A percentile compares a stretch with the other conserved stretches of the same genome.
These are phyloP conservation scores for Talaromyces adpressus DNA, from an alignment of 495 filamentous ascomycete species.

Conservation along the genomic window DNA sequence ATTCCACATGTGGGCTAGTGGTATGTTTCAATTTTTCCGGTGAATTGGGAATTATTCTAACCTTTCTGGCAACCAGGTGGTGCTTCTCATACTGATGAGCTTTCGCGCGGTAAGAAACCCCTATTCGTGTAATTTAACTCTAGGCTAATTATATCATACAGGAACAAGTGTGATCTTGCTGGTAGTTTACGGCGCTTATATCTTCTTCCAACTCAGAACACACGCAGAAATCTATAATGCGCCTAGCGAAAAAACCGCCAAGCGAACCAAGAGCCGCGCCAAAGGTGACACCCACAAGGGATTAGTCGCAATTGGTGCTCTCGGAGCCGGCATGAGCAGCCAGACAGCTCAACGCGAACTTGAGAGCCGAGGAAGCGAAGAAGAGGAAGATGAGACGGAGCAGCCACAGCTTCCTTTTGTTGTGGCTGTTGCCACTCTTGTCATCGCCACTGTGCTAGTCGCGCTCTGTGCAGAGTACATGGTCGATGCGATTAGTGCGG, in stretches of 20 bases:
- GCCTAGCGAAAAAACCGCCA: slow-evolving; percentile 60
- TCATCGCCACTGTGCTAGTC: slow-evolving; percentile 67
- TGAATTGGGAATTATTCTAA: not conserved
- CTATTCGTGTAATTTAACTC: not conserved
- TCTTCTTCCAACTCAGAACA: slow-evolving; percentile 77
- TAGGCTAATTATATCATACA: not conserved
- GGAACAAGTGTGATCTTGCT: slow-evolving; percentile 70
- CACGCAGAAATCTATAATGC: slow-evolving; percentile 69
- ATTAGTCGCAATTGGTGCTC: slow-evolving; percentile 53
- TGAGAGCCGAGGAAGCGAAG: slow-evolving; percentile 41
- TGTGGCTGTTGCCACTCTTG: slow-evolving; percentile 65
- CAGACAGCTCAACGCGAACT: slow-evolving; percentile 35
- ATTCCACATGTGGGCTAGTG: slow-evolving; percentile 54
- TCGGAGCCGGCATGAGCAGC: slow-evolving; percentile 35
- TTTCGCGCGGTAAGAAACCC: slow-evolving; percentile 29
- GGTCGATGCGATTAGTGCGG: slow-evolving; percentile 64
- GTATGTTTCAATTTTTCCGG: slow-evolving; percentile 14
- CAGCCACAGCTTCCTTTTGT: slow-evolving; percentile 61
- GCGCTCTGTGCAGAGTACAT: slow-evolving; percentile 88
- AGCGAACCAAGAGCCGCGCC: slow-evolving; percentile 35
- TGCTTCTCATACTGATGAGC: slow-evolving; percentile 10
- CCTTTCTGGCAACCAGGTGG: not conserved
- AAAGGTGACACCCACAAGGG: slow-evolving; percentile 54
- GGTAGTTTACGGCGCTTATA: slow-evolving; percentile 67
- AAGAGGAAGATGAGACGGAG: slow-evolving; percentile 45